Evolutionary conservation across 78 protist genomes (phyloP).

Genomic region (Ministeria vibrans): DNA sequence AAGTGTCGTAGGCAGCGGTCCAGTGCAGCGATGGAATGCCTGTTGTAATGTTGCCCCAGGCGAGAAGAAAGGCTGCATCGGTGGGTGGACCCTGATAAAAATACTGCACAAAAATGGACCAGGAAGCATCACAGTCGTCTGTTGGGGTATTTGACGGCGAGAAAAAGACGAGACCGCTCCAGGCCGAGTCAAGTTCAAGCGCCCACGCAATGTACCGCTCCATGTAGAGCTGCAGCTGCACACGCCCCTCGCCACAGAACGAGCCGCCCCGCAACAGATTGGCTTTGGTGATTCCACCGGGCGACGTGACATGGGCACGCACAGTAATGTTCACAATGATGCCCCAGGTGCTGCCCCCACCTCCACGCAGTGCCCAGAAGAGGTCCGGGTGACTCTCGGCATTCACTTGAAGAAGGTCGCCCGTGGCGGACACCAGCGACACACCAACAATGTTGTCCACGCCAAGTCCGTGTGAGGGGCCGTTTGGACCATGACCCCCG

Average conservation of each 20-base stretch:
- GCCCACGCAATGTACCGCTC: neutral
- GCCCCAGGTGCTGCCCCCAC: constrained; percentile 22
- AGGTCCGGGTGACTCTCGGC: neutral
- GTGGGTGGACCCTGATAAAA: no score
- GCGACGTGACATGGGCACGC: neutral
- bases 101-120: no score
- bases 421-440: neutral
- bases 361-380: constrained; percentile 26
- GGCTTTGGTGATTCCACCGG: neutral
- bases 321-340: neutral
- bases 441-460: constrained; percentile 12
- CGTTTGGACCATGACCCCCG: neutral
- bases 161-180: neutral
- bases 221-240: neutral
- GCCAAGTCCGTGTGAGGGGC: constrained; percentile 13
- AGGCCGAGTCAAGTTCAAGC: neutral
- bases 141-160: no score
- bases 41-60: no score
- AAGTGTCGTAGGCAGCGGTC: no score
- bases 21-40: no score
- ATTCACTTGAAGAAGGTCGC: neutral
- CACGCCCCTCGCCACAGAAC: neutral
- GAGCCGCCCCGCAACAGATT: neutral
- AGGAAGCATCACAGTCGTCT: no score
- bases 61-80: no score